Percentiles rank a stretch among this genome's conserved stretches.
Conservation (phyloP, 75 land plant genomes). For the Pinus albicaulis region DNA sequence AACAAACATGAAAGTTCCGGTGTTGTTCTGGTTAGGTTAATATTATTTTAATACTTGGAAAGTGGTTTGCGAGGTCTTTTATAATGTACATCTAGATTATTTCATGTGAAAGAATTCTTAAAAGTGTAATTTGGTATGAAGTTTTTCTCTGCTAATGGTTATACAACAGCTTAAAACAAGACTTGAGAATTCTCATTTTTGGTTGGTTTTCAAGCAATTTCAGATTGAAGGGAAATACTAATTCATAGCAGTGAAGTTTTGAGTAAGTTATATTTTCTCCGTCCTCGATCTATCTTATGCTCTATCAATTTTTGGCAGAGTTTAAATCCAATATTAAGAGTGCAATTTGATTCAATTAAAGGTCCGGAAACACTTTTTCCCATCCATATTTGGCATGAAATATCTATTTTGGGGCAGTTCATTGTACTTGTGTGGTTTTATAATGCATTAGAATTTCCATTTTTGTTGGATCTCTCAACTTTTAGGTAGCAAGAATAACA, state of each 20-base stretch:
- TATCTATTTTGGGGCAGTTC: background rate
- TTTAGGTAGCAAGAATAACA: background rate
- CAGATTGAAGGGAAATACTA: background rate
- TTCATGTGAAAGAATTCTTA: background rate
- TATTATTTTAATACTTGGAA: background rate
- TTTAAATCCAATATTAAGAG: background rate
- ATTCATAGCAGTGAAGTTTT: background rate
- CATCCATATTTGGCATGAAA: background rate
- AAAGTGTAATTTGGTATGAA: background rate
- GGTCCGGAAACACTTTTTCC: background rate
- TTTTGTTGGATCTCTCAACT: background rate
- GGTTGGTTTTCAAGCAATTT: background rate
- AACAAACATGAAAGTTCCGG: slow-evolving; percentile 19
- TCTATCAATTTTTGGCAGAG: background rate
- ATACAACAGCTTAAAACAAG: no score
- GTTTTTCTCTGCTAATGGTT: background rate
- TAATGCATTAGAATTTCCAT: background rate
- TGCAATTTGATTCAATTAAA: background rate
- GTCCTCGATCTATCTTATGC: background rate
- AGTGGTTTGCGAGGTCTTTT: background rate
- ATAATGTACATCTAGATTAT: background rate
- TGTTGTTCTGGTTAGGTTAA: slow-evolving; percentile 30
- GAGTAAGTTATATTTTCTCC: background rate
- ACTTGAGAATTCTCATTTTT: background rate
- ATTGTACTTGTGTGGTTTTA: background rate